Percentiles rank a stretch among this genome's conserved stretches.
phyloP scores from a whole-genome alignment of 2,329 filamentous ascomycete species.

The Ophiostoma piceae region DNA sequence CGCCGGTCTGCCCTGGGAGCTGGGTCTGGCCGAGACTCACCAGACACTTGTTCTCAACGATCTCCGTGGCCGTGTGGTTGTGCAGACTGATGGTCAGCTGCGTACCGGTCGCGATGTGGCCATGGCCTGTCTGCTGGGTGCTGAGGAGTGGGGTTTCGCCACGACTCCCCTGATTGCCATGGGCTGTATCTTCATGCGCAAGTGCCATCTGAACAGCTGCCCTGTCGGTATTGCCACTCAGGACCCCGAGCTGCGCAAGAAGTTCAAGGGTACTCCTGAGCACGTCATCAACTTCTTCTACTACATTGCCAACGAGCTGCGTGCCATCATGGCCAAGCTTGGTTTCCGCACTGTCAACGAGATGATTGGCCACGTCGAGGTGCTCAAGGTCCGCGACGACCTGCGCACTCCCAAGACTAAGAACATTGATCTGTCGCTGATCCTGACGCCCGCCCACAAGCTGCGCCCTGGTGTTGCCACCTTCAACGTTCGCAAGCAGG shows the following conservation, averaged over 20 bases:
- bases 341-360: slow-evolving; percentile 95
- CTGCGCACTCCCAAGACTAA: slow-evolving; percentile 75
- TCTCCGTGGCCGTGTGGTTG: slow-evolving; percentile 87
- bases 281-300: slow-evolving; percentile 99
- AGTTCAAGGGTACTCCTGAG: slow-evolving; percentile 88
- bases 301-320: slow-evolving; percentile 91
- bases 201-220: slow-evolving; percentile 69
- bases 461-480: slow-evolving; percentile 90
- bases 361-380: slow-evolving; percentile 91
- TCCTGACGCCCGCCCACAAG: slow-evolving; percentile 92
- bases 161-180: slow-evolving; percentile 92
- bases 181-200: slow-evolving; percentile 94
- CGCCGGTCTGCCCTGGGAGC: slow-evolving; percentile 91
- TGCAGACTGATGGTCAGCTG: slow-evolving; percentile 93
- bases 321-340: slow-evolving; percentile 93
- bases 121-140: slow-evolving; percentile 88
- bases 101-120: slow-evolving; percentile 89
- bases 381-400: slow-evolving; percentile 80
- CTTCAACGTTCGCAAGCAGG: slow-evolving; percentile 97
- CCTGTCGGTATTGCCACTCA: slow-evolving; percentile 94
- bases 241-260: slow-evolving; percentile 87
- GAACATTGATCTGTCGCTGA: slow-evolving; percentile 88
- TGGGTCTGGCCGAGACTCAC: slow-evolving; percentile 94
- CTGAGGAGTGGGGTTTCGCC: slow-evolving; percentile 97
- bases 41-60: slow-evolving; percentile 95